Base-by-base conservation (phyloP, 352 stramenopile species). In the Pelagophyceae sp. region DNA sequence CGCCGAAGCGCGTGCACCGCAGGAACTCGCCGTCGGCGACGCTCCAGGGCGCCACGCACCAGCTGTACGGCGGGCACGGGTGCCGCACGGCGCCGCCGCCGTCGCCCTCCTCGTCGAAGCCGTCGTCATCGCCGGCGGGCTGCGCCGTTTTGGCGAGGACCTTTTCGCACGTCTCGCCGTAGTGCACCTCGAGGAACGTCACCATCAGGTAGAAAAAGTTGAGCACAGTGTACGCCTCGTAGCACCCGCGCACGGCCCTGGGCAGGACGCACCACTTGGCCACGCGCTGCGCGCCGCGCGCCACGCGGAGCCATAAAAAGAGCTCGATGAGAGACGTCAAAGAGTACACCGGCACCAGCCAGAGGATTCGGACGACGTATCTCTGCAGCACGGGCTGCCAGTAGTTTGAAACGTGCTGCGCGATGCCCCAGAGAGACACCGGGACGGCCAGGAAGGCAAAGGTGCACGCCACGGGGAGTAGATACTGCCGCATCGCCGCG, bases 301-400 rank as follows among this genome's bases (percentile, higher is more conserved):
- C 81, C 45, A 78, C 79, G 38, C 82, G 72, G 72, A 85, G 83
- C 27, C 92, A 87, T 32, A 98, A 86, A 29, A 88, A 91, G 19
- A 97, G 82, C 92, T 93, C 98, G 71, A 89, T 23, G 35, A 74
- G 25, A 5, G 67, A 96, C 76, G 97, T 92, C 0, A 95, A 90
- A 27, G 90, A 87, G 83, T 98, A 98, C 75, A 98, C 93, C 6
- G 94, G 94, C 33, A 98, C 92, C 92, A 98, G 97, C 91, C 93
- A 98, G 31, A 98, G 78, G 79, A 98, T 98, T 0, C 93, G 86
- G 1, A 97, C 88, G 71, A 97, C 94, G 89, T 96, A 88, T 32
- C 86, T 88, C 77, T 88, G 85, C 6, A 88, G 78, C 32, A 82
- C 82, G 0, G 85, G 85, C 25, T 77, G 76, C 63, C 82, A 85